Evolutionary conservation across 1,139 yeast species (phyloP).

Genomic region (Saccharomyces uvarum): DNA sequence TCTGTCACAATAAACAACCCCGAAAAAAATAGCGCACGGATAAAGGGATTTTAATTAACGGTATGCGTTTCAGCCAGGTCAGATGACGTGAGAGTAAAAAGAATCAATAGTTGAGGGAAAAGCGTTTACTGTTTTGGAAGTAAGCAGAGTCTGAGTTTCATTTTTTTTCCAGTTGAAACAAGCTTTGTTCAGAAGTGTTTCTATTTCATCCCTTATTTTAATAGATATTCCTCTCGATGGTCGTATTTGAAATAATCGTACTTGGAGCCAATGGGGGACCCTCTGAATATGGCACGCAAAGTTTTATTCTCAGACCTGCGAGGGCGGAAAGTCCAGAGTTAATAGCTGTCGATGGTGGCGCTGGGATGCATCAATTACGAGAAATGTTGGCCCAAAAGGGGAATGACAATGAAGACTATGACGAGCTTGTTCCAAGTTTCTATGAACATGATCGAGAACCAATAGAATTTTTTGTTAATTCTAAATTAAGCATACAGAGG

Average conservation of each 20-base stretch:
- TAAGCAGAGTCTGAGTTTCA: neutral
- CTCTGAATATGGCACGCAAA: slow-evolving; percentile 56
- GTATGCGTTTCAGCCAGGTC: neutral
- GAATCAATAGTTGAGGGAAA: neutral
- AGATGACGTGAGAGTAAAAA: neutral
- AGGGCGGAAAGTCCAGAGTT: slow-evolving; percentile 36
- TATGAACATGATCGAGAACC: slow-evolving; percentile 15
- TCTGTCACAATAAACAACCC: neutral
- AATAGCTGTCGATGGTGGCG: slow-evolving; percentile 71
- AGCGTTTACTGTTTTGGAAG: neutral
- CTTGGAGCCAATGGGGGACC: slow-evolving; percentile 81
- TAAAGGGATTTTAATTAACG: slow-evolving; percentile 2
- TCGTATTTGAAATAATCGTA: slow-evolving; percentile 44
- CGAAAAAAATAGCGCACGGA: neutral
- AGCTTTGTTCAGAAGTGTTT: neutral
- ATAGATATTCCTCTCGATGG: neutral
- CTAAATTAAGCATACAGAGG: slow-evolving; percentile 4
- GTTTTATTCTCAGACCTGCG: slow-evolving; percentile 56
- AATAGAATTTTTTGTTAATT: slow-evolving; percentile 9
- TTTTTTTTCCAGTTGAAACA: neutral
- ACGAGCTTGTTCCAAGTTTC: slow-evolving; percentile 8
- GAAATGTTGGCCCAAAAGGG: slow-evolving; percentile 1
- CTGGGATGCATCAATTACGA: slow-evolving; percentile 46
- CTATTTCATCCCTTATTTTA: neutral
- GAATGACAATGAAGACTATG: neutral